A percentile compares a stretch with the other conserved stretches of the same genome.
Conservation (phyloP, 805 yeast genomes). For the Hanseniaspora jakobsenii region DNA sequence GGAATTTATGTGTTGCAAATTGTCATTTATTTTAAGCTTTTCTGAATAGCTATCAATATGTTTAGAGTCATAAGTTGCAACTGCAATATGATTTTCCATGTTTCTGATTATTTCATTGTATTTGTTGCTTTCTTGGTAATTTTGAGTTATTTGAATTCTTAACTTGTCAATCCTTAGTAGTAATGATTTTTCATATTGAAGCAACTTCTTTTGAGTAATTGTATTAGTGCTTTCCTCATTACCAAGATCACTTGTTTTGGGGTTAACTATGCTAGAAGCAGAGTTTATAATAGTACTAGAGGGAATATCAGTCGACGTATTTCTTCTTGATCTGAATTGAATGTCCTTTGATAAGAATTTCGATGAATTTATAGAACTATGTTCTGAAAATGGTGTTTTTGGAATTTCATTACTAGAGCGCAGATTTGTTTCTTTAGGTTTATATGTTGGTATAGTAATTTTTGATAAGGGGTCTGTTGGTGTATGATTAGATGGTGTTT, state of each 20-base stretch:
- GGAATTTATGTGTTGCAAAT: constrained; percentile 25
- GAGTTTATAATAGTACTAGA: no score
- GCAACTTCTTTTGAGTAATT: constrained; percentile 21
- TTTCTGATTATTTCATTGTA: constrained; percentile 23
- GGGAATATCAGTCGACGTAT: no score
- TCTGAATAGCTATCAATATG: constrained; percentile 28
- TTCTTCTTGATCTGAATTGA: constrained; percentile 8
- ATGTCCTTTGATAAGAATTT: constrained; percentile 1
- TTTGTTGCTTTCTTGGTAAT: constrained; percentile 14
- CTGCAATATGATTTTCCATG: constrained; percentile 25
- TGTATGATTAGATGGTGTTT: no score
- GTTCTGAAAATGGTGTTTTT: no score
- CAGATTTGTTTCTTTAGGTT: no score
- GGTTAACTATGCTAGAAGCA: no score
- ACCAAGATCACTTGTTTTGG: no score
- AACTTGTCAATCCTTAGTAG: constrained; percentile 18
- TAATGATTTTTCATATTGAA: constrained; percentile 22
- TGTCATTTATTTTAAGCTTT: constrained; percentile 27
- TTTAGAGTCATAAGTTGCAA: constrained; percentile 28
- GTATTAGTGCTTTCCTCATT: constrained; percentile 20
- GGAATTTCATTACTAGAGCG: no score
- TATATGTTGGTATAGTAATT: no score
- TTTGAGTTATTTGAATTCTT: background rate
- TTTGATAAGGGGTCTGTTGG: no score
- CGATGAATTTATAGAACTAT: no score